phyloP scores from a whole-genome alignment of 148 eudicot genomes.

The Rheum nobile region DNA sequence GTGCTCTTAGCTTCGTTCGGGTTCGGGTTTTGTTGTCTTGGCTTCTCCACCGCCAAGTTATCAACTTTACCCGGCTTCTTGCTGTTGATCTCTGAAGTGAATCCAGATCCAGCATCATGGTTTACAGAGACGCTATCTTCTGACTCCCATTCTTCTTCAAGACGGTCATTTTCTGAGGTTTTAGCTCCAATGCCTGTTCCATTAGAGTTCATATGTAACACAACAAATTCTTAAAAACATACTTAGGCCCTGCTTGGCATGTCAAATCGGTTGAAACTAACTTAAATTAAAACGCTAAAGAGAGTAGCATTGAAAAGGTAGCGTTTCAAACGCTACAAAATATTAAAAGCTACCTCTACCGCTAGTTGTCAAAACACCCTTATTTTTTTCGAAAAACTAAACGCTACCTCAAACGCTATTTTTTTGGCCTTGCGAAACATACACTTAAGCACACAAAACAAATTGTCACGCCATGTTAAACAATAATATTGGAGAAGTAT shows the following conservation, averaged over 20 bases:
- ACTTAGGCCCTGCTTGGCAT: too few relatives aligned
- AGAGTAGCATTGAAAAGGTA: too few relatives aligned
- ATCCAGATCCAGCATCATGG: conserved; percentile 15
- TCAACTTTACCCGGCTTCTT: conserved; percentile 63
- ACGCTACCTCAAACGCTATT: too few relatives aligned
- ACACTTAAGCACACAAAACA: background rate
- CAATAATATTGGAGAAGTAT: background rate
- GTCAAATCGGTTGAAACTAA: too few relatives aligned
- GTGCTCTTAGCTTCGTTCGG: conserved; percentile 65
- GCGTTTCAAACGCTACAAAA: too few relatives aligned
- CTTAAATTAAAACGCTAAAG: too few relatives aligned
- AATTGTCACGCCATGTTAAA: too few relatives aligned
- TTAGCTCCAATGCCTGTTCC: conserved; percentile 6
- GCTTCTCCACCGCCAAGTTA: conserved; percentile 58
- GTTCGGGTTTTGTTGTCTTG: conserved; percentile 50
- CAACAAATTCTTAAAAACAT: background rate
- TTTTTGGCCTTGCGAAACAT: too few relatives aligned
- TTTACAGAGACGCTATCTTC: background rate
- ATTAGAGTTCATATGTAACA: background rate
- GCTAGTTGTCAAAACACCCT: too few relatives aligned
- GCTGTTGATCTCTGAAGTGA: conserved; percentile 39
- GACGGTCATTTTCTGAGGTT: background rate
- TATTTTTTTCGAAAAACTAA: too few relatives aligned
- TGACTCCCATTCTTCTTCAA: background rate
- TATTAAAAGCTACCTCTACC: too few relatives aligned